Base-by-base conservation (phyloP, 208 protist genomes). In the Trypanosoma melophagium region DNA sequence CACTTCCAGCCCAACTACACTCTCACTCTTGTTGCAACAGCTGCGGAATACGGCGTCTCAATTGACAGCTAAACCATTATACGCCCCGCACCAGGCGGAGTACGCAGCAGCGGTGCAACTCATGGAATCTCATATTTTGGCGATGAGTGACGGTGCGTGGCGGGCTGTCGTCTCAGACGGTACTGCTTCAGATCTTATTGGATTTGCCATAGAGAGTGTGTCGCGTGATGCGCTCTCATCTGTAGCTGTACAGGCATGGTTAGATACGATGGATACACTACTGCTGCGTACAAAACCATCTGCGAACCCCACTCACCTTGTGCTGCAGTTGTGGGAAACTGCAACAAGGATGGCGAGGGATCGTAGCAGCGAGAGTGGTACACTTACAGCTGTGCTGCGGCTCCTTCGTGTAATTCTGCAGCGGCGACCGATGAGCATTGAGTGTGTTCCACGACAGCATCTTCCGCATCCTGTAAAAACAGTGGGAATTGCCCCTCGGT, bases 391-490 rank as follows among this genome's bases (percentile, higher is more conserved):
- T 22, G 60, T 47, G 7, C 66, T 92, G 54, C 66, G 62, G 21
- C 63, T 94, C 49, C 66, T 89, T 53, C 66, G 73, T 8, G 74
- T 89, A 41, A 64, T 94, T 57, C 59, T 94, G 60, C 49, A 45
- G 22, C 68, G 60, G 21, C 62, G 60, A 19, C 66, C 54, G 8
- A 69, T 78, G 19, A 70, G 66, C 49, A 57, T 89, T 19, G 69
- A 71, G 40, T 76, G 65, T n/a, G 45, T 81, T 21, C 69, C 62
- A 19, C 69, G 69, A 7, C 55, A 62, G 5, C 66, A 86, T 28
- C 76, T 94, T 55, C 89, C 89, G 2, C 84, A 89, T 51, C 80
- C 81, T 12, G 45, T 77, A 0, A 77, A 77, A 59, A 80, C 76
- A 50, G 22, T 66, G 5, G 78, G 81, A 12, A 41, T 83, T 22